Evolutionary conservation across 1,284 basidiomycete species (phyloP).

Genomic region (Takashimella koratensis): DNA sequence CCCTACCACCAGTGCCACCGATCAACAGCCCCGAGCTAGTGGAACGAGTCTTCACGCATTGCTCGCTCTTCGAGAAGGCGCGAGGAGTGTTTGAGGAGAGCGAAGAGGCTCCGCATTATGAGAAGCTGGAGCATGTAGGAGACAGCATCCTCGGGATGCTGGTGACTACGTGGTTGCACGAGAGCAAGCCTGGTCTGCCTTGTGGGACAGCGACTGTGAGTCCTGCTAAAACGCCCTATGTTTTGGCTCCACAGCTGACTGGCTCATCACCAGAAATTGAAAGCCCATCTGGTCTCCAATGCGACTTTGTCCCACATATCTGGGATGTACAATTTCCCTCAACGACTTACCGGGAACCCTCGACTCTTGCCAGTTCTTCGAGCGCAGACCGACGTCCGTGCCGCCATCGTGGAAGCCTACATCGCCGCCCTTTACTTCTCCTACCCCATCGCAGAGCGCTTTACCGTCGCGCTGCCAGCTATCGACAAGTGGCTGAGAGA

Average conservation of each 20-base stretch:
- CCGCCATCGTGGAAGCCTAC: constrained; percentile 45
- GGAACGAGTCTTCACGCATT: constrained; percentile 38
- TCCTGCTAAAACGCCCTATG: constrained; percentile 1
- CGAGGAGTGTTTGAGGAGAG: constrained; percentile 35
- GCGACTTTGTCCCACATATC: constrained; percentile 42
- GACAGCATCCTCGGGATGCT: constrained; percentile 43
- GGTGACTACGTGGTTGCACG: constrained; percentile 45
- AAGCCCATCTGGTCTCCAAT: constrained; percentile 44
- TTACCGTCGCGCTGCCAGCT: constrained; percentile 18
- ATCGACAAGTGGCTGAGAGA: constrained; percentile 41
- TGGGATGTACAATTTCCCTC: constrained; percentile 39
- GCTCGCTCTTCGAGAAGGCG: constrained; percentile 25
- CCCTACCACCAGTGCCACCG: constrained; percentile 35
- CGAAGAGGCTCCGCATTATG: constrained; percentile 30
- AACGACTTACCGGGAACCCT: constrained; percentile 31
- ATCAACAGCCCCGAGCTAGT: constrained; percentile 28
- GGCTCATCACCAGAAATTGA: constrained; percentile 36
- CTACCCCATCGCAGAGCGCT: constrained; percentile 19
- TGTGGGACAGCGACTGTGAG: constrained; percentile 42
- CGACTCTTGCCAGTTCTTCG: constrained; percentile 31
- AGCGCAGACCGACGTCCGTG: constrained; percentile 40
- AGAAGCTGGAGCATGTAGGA: constrained; percentile 47
- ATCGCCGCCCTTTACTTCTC: constrained; percentile 44
- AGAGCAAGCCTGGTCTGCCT: constrained; percentile 34
- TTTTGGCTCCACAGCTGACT: neutral